Conservation (phyloP, 306 rosid genomes). For the Delonix regia region DNA sequence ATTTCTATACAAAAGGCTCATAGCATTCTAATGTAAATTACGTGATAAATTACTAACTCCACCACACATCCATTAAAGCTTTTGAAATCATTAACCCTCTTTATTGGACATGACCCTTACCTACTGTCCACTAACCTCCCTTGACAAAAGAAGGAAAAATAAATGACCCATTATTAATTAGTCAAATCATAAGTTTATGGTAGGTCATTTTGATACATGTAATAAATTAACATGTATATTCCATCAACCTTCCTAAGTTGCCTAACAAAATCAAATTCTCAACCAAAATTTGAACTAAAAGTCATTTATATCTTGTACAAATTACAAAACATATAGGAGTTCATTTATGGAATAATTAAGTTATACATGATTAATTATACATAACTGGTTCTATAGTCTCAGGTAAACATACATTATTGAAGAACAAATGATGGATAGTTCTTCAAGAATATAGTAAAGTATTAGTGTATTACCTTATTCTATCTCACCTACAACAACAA, state of each 20-base stretch:
- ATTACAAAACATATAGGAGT: background rate
- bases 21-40: conserved; percentile 4
- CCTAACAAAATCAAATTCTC: background rate
- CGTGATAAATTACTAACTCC: too few species aligned
- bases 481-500: conserved; percentile 71
- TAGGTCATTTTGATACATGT: background rate
- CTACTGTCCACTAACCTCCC: background rate
- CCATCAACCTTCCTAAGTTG: background rate
- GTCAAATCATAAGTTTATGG: background rate
- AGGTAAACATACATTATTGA: conserved; percentile 1
- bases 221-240: background rate
- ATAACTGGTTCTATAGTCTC: conserved; percentile 1
- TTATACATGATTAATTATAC: conserved; percentile 2
- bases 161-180: background rate
- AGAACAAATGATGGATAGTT: conserved; percentile 23
- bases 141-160: background rate
- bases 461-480: conserved; percentile 57
- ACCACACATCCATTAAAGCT: background rate
- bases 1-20: conserved; percentile 2
- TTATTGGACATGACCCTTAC: background rate
- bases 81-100: background rate
- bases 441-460: background rate
- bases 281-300: conserved; percentile 11
- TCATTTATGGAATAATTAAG: background rate
- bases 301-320: background rate